phyloP scores from a whole-genome alignment of 306 rosid genomes.

The Fragaria ananassa region DNA sequence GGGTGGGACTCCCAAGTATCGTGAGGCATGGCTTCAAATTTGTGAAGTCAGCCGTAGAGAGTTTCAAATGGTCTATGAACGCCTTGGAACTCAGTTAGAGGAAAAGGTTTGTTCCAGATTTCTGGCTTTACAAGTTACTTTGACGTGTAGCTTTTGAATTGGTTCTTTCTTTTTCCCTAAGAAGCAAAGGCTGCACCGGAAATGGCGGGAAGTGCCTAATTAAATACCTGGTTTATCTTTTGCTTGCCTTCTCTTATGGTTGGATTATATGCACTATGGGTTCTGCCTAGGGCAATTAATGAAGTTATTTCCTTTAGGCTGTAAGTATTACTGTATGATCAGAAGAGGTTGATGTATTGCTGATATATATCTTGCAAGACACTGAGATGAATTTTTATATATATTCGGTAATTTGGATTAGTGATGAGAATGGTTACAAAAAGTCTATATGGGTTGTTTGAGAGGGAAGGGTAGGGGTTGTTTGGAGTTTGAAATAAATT shows the following conservation, averaged over 20 bases:
- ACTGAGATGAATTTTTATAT: background rate
- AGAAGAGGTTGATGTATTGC: background rate
- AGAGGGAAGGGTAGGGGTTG: background rate
- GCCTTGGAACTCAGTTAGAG: conserved; percentile 73
- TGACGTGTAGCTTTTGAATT: background rate
- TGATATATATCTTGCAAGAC: background rate
- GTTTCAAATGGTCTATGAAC: conserved; percentile 75
- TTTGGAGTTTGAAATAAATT: background rate
- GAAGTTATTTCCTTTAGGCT: background rate
- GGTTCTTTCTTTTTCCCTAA: background rate
- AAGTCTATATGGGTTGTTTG: background rate
- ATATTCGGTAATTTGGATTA: background rate
- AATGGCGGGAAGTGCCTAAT: background rate
- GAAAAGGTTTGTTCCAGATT: conserved; percentile 55
- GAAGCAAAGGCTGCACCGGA: background rate
- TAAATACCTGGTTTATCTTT: background rate
- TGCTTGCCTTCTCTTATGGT: background rate
- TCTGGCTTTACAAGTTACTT: conserved; percentile 3
- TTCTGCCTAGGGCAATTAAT: background rate
- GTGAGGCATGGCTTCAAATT: conserved; percentile 73
- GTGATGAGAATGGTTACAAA: background rate
- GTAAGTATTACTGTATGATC: background rate
- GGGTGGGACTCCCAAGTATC: conserved; percentile 76
- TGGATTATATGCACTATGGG: background rate
- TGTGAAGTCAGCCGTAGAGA: conserved; percentile 89